phyloP scores from a whole-genome alignment of 2,329 filamentous ascomycete species.

The Chaetothyriales sp. region DNA sequence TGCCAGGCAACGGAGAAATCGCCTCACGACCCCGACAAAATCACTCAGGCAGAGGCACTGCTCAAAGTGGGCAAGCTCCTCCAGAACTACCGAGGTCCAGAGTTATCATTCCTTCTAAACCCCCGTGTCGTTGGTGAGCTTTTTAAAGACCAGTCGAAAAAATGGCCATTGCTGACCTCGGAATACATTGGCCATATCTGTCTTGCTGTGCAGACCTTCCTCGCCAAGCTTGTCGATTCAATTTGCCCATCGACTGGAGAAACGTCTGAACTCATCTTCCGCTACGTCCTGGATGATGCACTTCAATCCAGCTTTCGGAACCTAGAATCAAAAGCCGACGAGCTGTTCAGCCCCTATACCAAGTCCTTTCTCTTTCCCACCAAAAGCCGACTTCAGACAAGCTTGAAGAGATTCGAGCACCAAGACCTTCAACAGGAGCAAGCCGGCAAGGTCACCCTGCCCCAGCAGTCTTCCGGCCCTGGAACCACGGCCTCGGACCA shows the following conservation, averaged over 20 bases:
- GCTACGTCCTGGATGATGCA: constrained; percentile 14
- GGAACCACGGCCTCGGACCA: constrained; percentile 2
- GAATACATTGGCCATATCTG: constrained; percentile 8
- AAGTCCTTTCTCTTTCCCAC: constrained; percentile 8
- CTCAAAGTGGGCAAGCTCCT: constrained; percentile 6
- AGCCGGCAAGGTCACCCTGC: not conserved
- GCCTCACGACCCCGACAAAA: not conserved
- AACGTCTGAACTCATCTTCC: constrained; percentile 10
- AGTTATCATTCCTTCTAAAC: constrained; percentile 7
- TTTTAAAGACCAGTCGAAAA: constrained; percentile 12
- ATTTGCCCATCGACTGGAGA: constrained; percentile 3
- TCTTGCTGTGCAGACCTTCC: constrained; percentile 9
- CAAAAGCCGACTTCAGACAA: constrained; percentile 1
- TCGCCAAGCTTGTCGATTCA: constrained; percentile 12
- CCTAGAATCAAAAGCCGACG: constrained; percentile 15
- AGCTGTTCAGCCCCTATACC: constrained; percentile 16
- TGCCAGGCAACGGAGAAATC: constrained; percentile 9
- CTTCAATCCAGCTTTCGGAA: constrained; percentile 10
- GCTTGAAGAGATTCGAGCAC: not conserved
- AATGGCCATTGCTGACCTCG: constrained; percentile 4
- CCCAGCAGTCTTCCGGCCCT: not conserved
- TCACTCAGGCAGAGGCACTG: constrained; percentile 4
- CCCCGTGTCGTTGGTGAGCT: constrained; percentile 7
- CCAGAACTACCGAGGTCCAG: constrained; percentile 5
- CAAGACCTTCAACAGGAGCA: not conserved